A percentile compares a stretch with the other conserved stretches of the same genome.
phyloP scores from a whole-genome alignment of 2,329 filamentous ascomycete species.

The Exophiala lecanii-corni region DNA sequence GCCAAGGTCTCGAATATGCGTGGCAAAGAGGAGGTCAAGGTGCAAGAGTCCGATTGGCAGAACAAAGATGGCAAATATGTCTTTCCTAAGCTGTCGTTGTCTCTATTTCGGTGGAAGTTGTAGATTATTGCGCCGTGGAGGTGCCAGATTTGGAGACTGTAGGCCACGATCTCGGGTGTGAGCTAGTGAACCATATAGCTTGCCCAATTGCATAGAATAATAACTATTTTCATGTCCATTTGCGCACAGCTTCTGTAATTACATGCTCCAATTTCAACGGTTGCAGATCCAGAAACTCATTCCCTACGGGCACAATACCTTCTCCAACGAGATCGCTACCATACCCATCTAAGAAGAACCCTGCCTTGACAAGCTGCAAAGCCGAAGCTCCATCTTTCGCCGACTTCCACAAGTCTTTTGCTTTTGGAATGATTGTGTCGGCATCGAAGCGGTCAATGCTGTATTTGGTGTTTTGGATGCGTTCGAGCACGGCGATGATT shows the following conservation, averaged over 20 bases:
- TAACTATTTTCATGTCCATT: no score
- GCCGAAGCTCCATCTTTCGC: conserved; percentile 8
- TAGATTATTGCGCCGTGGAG: conserved; percentile 3
- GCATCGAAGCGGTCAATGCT: background rate
- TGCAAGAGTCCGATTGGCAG: conserved; percentile 60
- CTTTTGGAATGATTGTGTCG: background rate
- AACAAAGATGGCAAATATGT: conserved; percentile 54
- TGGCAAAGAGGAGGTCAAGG: conserved; percentile 57
- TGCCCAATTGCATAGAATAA: no score
- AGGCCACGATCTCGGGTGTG: no score
- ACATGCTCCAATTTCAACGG: background rate
- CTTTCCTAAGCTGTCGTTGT: conserved; percentile 68
- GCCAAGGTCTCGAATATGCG: conserved; percentile 60
- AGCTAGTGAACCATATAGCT: no score
- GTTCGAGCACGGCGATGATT: conserved; percentile 29
- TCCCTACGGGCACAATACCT: conserved; percentile 4
- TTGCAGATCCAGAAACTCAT: conserved; percentile 7
- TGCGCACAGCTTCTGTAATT: background rate
- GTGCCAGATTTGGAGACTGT: no score
- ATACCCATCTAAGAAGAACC: conserved; percentile 12
- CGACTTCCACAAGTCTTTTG: conserved; percentile 5
- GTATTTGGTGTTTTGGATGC: conserved; percentile 7
- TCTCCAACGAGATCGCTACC: conserved; percentile 11
- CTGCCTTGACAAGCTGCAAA: conserved; percentile 9
- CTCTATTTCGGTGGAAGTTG: conserved; percentile 56